Conservation (phyloP, 108 stramenopile species). For the Nannochloropsis granulata region DNA sequence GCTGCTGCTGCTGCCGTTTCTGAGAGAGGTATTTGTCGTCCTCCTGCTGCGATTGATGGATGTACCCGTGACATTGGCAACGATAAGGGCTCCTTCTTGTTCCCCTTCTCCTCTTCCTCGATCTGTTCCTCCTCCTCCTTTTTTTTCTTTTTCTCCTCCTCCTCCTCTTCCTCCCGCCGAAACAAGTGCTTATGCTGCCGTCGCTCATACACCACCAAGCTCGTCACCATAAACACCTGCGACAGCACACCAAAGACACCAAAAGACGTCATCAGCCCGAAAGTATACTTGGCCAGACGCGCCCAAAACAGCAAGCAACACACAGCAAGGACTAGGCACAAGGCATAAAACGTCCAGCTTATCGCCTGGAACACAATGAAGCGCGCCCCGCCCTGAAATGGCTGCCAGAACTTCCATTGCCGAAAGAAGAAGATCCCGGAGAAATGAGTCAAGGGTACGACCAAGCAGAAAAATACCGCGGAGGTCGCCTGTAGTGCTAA, state of each 20-base stretch:
- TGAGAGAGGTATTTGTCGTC: too few species aligned
- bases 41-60: too few species aligned
- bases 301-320: not conserved
- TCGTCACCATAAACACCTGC: not conserved
- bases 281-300: not conserved
- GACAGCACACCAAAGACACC: not conserved
- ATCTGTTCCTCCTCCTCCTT: not conserved
- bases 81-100: not conserved
- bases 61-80: too few species aligned
- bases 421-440: not conserved
- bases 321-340: not conserved
- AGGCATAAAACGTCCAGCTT: not conserved
- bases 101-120: not conserved
- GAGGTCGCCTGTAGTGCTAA: not conserved
- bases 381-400: not conserved
- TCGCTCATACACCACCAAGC: not conserved
- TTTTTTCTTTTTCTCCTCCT: not conserved
- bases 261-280: not conserved
- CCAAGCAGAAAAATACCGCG: not conserved
- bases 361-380: not conserved
- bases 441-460: not conserved
- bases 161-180: not conserved
- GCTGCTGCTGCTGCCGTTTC: too few species aligned
- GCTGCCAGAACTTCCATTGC: not conserved
- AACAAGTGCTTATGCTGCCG: not conserved